These are phyloP conservation scores for Penstemon eatonii DNA, from an alignment of 257 asterid species.

Conservation along the genomic window DNA sequence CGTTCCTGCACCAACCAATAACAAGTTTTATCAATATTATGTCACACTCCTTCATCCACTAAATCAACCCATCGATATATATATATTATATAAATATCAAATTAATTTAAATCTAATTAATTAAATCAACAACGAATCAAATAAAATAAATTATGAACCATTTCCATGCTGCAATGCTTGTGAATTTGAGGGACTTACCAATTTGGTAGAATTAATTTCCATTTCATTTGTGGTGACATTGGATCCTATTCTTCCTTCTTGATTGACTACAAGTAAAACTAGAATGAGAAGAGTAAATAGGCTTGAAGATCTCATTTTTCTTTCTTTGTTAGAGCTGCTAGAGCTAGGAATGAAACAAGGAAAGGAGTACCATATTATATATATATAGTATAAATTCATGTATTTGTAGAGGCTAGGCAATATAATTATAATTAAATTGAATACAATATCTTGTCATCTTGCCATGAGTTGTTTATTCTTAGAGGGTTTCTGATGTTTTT, in stretches of 20 bases:
- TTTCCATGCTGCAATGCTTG: conserved; percentile 9
- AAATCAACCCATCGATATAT: no score
- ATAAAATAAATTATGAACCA: no score
- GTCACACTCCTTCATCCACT: no score
- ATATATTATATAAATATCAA: no score
- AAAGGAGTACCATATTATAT: no score
- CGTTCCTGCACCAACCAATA: conserved; percentile 24
- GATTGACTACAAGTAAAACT: conserved; percentile 8
- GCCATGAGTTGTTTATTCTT: neutral
- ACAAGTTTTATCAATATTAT: neutral
- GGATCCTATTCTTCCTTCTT: neutral
- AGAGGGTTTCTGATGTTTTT: conserved; percentile 25
- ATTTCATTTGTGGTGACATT: conserved; percentile 19
- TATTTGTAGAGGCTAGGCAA: neutral
- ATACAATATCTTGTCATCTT: conserved; percentile 17
- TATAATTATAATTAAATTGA: neutral
- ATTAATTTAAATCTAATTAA: no score
- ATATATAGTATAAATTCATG: no score
- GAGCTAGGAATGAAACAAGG: neutral
- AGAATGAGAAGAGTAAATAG: conserved; percentile 16
- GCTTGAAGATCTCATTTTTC: conserved; percentile 28
- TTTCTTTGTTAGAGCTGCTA: neutral
- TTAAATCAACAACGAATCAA: no score
- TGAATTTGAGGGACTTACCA: conserved; percentile 20
- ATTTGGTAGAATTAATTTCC: conserved; percentile 17